phyloP scores from a whole-genome alignment of 2,329 filamentous ascomycete genomes.

The Raffaelea albimanens region DNA sequence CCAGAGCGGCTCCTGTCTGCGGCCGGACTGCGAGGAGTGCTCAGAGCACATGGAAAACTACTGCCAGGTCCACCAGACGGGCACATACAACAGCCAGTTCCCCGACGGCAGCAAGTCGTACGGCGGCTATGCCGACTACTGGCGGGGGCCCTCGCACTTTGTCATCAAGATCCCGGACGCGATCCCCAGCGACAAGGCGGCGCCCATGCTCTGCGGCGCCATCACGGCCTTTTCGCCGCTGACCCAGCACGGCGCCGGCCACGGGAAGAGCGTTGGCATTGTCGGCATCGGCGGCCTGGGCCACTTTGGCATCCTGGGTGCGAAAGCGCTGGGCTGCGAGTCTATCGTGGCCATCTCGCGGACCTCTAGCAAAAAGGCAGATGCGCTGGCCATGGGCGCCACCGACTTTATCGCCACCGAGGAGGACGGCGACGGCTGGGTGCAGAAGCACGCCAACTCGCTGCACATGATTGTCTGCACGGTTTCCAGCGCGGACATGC shows the following conservation, averaged over 20 bases:
- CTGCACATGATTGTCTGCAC: constrained; percentile 42
- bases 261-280: constrained; percentile 27
- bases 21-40: constrained; percentile 32
- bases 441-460: constrained; percentile 38
- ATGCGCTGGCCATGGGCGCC: constrained; percentile 54
- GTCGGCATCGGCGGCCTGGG: constrained; percentile 38
- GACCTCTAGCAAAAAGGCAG: constrained; percentile 45
- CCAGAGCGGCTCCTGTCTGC: constrained; percentile 47
- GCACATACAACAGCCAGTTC: constrained; percentile 43
- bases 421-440: constrained; percentile 48
- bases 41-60: constrained; percentile 40
- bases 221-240: constrained; percentile 30
- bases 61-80: constrained; percentile 21
- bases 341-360: constrained; percentile 48
- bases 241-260: constrained; percentile 20
- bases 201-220: constrained; percentile 52
- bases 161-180: constrained; percentile 47
- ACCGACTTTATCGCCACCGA: constrained; percentile 41
- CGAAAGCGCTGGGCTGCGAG: constrained; percentile 43
- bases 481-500: constrained; percentile 42
- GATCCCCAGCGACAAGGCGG: constrained; percentile 42
- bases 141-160: constrained; percentile 47
- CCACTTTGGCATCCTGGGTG: constrained; percentile 32
- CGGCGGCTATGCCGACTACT: constrained; percentile 50
- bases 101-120: constrained; percentile 51